Percentiles rank a stretch among this genome's conserved stretches.
These are phyloP conservation scores for Blastobotrys arbuscula DNA, from an alignment of 1,139 yeast species.

Conservation along the genomic window DNA sequence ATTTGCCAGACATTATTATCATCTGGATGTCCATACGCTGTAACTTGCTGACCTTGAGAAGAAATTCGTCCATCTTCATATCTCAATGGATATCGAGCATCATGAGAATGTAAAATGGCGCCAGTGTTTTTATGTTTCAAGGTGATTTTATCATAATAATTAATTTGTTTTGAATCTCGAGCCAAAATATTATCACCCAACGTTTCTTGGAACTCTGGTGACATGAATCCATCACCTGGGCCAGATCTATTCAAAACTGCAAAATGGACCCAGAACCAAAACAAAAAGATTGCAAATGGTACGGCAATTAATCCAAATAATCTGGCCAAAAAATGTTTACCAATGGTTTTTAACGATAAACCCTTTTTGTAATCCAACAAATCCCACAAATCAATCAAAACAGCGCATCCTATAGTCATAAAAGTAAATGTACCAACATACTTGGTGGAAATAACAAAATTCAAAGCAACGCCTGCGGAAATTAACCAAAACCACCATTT, in stretches of 20 bases:
- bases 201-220: constrained; percentile 88
- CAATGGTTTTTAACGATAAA: constrained; percentile 50
- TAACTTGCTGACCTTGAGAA: constrained; percentile 92
- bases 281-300: constrained; percentile 78
- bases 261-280: constrained; percentile 94
- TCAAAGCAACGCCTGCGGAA: constrained; percentile 76
- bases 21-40: constrained; percentile 58
- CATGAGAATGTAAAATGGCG: constrained; percentile 77
- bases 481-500: constrained; percentile 88
- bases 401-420: constrained; percentile 81
- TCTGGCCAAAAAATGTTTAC: constrained; percentile 73
- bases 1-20: constrained; percentile 82
- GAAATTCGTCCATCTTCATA: constrained; percentile 96
- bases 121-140: constrained; percentile 71
- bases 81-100: constrained; percentile 70
- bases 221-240: constrained; percentile 93
- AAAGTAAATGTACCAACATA: constrained; percentile 94
- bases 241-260: constrained; percentile 77
- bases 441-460: constrained; percentile 87
- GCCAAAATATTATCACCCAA: constrained; percentile 71
- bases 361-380: constrained; percentile 71
- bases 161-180: constrained; percentile 60
- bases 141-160: constrained; percentile 72
- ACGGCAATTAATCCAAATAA: constrained; percentile 64
- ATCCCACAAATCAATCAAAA: constrained; percentile 78